A percentile compares a stretch with the other conserved stretches of the same genome.
Conservation (phyloP, 495 filamentous ascomycete genomes). For the Lepraria neglecta region DNA sequence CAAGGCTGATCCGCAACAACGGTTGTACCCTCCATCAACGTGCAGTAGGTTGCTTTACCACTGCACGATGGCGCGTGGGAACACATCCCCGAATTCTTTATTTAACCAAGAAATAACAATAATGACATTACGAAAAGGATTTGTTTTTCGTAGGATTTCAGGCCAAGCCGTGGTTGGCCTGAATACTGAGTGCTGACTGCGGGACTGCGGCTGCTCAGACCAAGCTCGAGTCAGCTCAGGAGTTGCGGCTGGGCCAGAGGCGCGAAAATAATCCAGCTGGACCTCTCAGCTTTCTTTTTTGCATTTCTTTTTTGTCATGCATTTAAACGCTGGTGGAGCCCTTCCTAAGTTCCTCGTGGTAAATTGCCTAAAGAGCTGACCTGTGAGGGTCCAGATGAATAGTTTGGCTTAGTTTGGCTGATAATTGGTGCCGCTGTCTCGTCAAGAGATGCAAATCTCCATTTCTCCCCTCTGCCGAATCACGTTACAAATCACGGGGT, state of each 20-base stretch:
- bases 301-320: background rate
- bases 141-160: background rate
- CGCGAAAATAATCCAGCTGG: background rate
- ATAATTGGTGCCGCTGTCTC: conserved; percentile 10
- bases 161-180: conserved; percentile 1
- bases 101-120: background rate
- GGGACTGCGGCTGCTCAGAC: conserved; percentile 4
- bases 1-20: conserved; percentile 9
- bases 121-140: no score
- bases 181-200: background rate
- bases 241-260: conserved; percentile 8
- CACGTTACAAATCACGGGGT: conserved; percentile 10
- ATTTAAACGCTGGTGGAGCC: background rate
- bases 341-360: conserved; percentile 2
- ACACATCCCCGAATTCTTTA: background rate
- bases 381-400: background rate
- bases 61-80: conserved; percentile 13
- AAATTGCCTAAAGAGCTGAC: conserved; percentile 3
- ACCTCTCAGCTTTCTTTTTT: conserved; percentile 2
- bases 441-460: background rate
- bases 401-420: background rate
- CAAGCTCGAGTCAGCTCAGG: conserved; percentile 2
- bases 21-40: background rate
- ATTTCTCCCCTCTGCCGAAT: conserved; percentile 4
- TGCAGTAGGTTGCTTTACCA: background rate